Conservation (phyloP, 345 rosid species). For the Aquilaria yunnanensis region DNA sequence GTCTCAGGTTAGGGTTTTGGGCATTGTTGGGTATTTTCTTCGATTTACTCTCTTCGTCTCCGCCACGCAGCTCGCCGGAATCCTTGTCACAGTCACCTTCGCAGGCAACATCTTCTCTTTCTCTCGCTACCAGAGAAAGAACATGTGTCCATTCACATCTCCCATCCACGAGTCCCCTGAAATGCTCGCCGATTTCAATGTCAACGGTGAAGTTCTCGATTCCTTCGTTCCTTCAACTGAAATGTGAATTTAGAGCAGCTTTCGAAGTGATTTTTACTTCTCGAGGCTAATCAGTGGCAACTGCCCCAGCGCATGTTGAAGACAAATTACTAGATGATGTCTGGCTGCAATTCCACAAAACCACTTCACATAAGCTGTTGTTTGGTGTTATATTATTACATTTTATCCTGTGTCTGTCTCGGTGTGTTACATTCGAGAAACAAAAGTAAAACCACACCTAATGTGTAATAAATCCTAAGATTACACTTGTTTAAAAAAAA, state of each 20-base stretch:
- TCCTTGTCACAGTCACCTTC: constrained; percentile 47
- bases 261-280: too few species aligned
- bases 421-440: too few species aligned
- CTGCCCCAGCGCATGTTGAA: constrained; percentile 94
- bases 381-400: too few species aligned
- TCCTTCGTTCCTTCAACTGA: neutral
- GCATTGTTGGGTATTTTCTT: too few species aligned
- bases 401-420: too few species aligned
- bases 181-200: constrained; percentile 62
- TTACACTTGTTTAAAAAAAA: too few species aligned
- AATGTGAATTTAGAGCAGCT: too few species aligned
- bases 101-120: constrained; percentile 74
- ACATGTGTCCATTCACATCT: constrained; percentile 45
- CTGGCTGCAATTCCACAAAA: constrained; percentile 55
- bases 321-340: constrained; percentile 74
- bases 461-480: too few species aligned
- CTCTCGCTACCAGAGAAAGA: constrained; percentile 55
- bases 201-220: constrained; percentile 21
- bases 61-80: constrained; percentile 68
- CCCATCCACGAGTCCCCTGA: constrained; percentile 77
- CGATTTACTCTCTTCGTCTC: constrained; percentile 24
- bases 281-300: constrained; percentile 47
- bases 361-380: too few species aligned
- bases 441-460: too few species aligned
- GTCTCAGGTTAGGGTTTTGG: too few species aligned